Evolutionary conservation across 495 filamentous ascomycete species (phyloP).

Genomic region (Aspergillus egyptiacus): DNA sequence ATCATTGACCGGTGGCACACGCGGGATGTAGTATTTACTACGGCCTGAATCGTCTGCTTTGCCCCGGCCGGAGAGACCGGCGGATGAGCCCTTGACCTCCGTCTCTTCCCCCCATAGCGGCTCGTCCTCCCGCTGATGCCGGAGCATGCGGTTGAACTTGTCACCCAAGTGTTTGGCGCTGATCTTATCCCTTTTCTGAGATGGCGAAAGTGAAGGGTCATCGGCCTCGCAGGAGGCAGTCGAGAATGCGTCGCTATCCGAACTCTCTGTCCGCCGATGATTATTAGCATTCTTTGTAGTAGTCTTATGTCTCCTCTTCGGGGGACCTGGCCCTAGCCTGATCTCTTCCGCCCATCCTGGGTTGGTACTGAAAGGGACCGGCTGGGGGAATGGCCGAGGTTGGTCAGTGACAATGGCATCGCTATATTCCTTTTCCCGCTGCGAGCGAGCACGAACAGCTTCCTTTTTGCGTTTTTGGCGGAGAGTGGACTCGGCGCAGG

Average conservation of each 20-base stretch:
- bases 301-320: constrained; percentile 46
- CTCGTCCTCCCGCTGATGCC: constrained; percentile 82
- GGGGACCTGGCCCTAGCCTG: constrained; percentile 65
- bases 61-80: constrained; percentile 48
- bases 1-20: constrained; percentile 77
- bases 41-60: constrained; percentile 35
- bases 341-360: constrained; percentile 84
- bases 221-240: constrained; percentile 23
- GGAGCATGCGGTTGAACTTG: constrained; percentile 60
- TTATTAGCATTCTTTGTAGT: no score
- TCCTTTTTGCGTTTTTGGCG: constrained; percentile 61
- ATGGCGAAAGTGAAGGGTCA: constrained; percentile 20
- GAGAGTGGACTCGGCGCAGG: constrained; percentile 60
- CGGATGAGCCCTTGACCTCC: constrained; percentile 42
- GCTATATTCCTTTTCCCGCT: constrained; percentile 53
- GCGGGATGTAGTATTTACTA: constrained; percentile 57
- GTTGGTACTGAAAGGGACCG: constrained; percentile 76
- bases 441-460: constrained; percentile 51
- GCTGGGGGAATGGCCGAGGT: constrained; percentile 69
- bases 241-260: constrained; percentile 33
- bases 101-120: constrained; percentile 62
- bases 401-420: constrained; percentile 51
- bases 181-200: constrained; percentile 30
- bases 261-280: constrained; percentile 44
- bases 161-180: constrained; percentile 39